A percentile compares a stretch with the other conserved stretches of the same genome.
These are phyloP conservation scores for Achaetomium macrosporum DNA, from an alignment of 2,329 filamentous ascomycete species.

Conservation along the genomic window DNA sequence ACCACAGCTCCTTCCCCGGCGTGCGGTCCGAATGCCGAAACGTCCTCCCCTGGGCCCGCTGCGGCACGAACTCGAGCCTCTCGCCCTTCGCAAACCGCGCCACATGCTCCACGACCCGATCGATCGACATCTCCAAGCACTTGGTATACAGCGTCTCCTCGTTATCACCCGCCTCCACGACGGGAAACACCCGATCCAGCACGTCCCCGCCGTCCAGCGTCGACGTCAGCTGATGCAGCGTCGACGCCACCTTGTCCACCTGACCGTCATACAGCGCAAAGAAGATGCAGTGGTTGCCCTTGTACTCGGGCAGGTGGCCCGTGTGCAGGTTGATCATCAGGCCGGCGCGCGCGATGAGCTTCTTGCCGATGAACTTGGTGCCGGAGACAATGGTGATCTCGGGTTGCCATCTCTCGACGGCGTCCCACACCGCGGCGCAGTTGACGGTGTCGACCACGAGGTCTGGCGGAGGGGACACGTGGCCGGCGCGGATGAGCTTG, in stretches of 20 bases:
- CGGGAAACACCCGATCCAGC: too few species aligned
- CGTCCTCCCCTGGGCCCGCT: not conserved
- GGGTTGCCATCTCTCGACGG: not conserved
- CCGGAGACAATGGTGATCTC: not conserved
- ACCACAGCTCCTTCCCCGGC: not conserved
- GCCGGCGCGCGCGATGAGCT: not conserved
- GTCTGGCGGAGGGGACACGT: too few species aligned
- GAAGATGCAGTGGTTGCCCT: not conserved
- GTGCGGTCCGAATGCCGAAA: not conserved
- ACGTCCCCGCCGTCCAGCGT: too few species aligned
- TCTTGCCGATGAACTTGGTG: not conserved
- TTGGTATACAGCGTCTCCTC: too few species aligned
- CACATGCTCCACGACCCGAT: not conserved
- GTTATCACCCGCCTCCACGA: too few species aligned
- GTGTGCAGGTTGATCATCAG: not conserved
- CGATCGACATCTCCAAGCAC: not conserved
- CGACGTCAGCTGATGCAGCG: too few species aligned
- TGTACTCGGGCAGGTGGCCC: not conserved
- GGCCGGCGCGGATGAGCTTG: too few species aligned
- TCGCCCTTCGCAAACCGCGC: not conserved
- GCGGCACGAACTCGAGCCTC: not conserved
- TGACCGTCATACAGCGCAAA: not conserved
- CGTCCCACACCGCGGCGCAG: not conserved
- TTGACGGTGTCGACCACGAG: too few species aligned
- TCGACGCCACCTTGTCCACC: too few species aligned